Conservation (phyloP, 108 stramenopile genomes). For the Cyclotella kingstonii region DNA sequence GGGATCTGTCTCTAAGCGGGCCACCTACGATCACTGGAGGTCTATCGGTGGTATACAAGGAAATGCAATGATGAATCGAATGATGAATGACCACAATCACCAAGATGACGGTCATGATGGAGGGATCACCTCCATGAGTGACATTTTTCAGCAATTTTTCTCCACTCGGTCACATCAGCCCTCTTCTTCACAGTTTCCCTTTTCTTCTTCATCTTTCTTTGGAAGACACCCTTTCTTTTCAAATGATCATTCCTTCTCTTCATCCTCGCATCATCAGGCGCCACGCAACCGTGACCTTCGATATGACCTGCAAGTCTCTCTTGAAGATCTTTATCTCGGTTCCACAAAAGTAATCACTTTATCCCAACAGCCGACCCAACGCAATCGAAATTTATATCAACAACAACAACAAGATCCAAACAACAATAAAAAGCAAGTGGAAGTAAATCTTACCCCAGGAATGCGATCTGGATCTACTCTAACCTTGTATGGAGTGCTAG, state of each 20-base stretch:
- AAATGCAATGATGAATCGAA: too few species aligned
- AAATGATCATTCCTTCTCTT: not conserved
- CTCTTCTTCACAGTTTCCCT: too few species aligned
- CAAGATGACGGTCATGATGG: too few species aligned
- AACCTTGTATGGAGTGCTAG: constrained; percentile 64
- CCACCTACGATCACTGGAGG: constrained; percentile 20
- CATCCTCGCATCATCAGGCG: too few species aligned
- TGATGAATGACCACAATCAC: too few species aligned
- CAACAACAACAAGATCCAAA: too few species aligned
- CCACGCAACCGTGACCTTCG: constrained; percentile 60
- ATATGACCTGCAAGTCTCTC: constrained; percentile 71
- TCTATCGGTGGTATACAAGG: too few species aligned
- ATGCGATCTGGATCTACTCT: constrained; percentile 57
- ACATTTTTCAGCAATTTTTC: too few species aligned
- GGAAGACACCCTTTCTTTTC: not conserved
- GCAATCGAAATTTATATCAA: constrained; percentile 20
- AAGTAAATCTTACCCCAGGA: constrained; percentile 61
- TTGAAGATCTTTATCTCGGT: constrained; percentile 83
- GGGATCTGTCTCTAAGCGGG: constrained; percentile 83
- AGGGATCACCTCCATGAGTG: too few species aligned
- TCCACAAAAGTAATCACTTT: constrained; percentile 50
- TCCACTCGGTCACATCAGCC: too few species aligned
- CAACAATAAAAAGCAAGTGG: constrained; percentile 60
- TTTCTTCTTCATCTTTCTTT: too few species aligned
- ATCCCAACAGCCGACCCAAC: constrained; percentile 47